These are phyloP conservation scores for Apiospora rasikravindrae DNA, from an alignment of 2,329 filamentous ascomycete species.

Conservation along the genomic window DNA sequence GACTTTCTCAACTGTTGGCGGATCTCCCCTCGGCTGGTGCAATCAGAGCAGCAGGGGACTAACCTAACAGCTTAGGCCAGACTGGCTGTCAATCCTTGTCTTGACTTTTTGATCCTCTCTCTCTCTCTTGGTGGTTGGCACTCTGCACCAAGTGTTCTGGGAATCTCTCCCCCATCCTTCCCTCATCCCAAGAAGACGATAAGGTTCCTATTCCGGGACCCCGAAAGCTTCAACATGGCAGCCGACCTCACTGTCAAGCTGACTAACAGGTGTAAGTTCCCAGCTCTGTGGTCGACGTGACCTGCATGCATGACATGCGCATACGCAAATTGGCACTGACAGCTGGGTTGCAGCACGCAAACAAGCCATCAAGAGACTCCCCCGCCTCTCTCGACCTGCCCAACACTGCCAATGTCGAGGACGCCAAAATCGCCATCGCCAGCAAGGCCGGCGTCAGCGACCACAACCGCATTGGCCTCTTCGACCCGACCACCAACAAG, in stretches of 20 bases:
- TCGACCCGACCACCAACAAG: constrained; percentile 65
- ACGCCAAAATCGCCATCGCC: constrained; percentile 62
- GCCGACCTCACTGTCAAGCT: constrained; percentile 20
- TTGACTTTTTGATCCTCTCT: not conserved
- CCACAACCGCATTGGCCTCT: constrained; percentile 67
- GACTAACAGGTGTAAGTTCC: constrained; percentile 17
- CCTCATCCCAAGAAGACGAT: constrained; percentile 5
- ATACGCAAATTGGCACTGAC: not conserved
- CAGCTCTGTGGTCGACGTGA: not conserved
- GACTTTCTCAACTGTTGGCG: not conserved
- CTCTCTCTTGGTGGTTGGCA: not conserved
- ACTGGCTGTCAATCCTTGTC: not conserved
- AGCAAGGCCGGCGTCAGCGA: constrained; percentile 57
- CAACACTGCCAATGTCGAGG: constrained; percentile 60
- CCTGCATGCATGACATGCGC: constrained; percentile 5
- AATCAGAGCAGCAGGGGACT: not conserved
- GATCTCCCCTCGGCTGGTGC: constrained; percentile 1
- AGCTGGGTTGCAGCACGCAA: constrained; percentile 46
- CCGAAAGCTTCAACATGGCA: constrained; percentile 16
- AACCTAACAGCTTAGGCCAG: not conserved
- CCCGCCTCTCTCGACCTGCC: constrained; percentile 56
- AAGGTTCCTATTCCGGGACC: not conserved
- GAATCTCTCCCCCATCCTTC: not conserved
- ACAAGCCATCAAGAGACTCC: constrained; percentile 60
- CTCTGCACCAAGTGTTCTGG: not conserved